Base-by-base conservation (phyloP, 768 basidiomycete species). In the Vishniacozyma victoriae region DNA sequence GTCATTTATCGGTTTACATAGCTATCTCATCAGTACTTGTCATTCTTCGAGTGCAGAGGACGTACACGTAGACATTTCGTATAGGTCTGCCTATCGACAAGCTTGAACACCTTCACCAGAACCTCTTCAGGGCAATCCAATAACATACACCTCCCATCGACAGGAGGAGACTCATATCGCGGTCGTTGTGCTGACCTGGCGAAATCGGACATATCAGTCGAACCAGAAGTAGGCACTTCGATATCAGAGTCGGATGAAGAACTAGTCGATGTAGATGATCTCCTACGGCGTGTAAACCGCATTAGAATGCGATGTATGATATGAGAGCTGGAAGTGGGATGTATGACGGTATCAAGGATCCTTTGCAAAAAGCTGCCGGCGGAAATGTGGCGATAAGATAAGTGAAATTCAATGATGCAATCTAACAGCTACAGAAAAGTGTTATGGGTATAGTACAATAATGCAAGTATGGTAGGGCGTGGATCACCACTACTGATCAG, bases 51-150 rank as follows among this genome's bases (percentile, higher is more conserved):
- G 19, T 26, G 41, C n/a, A n/a, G n/a, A n/a, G n/a, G n/a, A n/a
- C n/a, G n/a, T n/a, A n/a, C n/a, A 26, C 60, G 25, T 36, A 42
- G 50, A 45, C 59, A 60, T 35, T 57, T 40, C 11, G 54, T 57
- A 20, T 62, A 35, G n/a, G 55, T 50, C 2, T 48, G 47, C 26
- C 60, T 25, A 36, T 67, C 61, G 35, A 67, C 26, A 20, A 27
- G 25, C 11, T 40, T 50, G 39, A 67, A 64, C 1, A 67, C 54
- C 44, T 50, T 57, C 18, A 52, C 55, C 1, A 67, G 48, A 9
- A 62, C 26, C 46, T 64, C 62, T 22, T 62, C 60, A 9, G 65
- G 65, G 24, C 64, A 26, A 2, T 48, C 44, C 19, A 63, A 37
- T 3, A 67, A 24, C 33, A 43, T 44, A 36, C 51, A 58, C 11